Evolutionary conservation across 2,329 filamentous ascomycete species (phyloP), one percentile per base, ranked within the genome.

Genomic region (Clonostachys byssicola): DNA sequence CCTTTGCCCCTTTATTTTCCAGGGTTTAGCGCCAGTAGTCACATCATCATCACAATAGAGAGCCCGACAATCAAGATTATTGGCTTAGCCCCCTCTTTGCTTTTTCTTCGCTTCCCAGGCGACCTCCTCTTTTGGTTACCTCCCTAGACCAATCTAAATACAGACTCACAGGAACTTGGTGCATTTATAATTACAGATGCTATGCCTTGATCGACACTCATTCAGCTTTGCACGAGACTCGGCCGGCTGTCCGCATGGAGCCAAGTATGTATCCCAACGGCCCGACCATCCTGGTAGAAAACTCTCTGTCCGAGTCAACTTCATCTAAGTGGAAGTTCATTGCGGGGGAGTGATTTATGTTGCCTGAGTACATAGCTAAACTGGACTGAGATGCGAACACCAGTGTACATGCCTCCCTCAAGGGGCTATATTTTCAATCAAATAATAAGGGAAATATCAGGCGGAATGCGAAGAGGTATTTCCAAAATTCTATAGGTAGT

Each of bases 181-280:
- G 49, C 5, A 33, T 48, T 16, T 46, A 33, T 10, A 43, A 46
- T 43, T 46, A 50, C 43, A 36, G 16, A 12, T 40, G 14, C 18
- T 45, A 38, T 13, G 47, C 46, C n/a, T 46, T 48, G 34, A 41
- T 36, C 39, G 34, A 40, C 14, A 42, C 42, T 10, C 46, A 50
- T 23, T 46, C 58, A 14, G 49, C 55, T 13, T 56, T 68, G 3
- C 65, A 66, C 47, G 51, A 59, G n/a, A 60, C 59, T 66, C 47
- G 65, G 1, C 60, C 64, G 1, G 59, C 64, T 5, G 63, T 70
- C 5, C 62, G 61, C 8, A 60, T 67, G 14, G 65, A 59, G 2
- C 67, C 66, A 9, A 65, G 67, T 40, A 44, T 63, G 12, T 44
- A 59, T 40, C 51, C 68, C 5, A 60, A 60, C 46, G 52, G 60